Evolutionary conservation across 305 asterid genomes (phyloP), one percentile per base, ranked within the genome.

Genomic region (Fraxinus angustifolia): DNA sequence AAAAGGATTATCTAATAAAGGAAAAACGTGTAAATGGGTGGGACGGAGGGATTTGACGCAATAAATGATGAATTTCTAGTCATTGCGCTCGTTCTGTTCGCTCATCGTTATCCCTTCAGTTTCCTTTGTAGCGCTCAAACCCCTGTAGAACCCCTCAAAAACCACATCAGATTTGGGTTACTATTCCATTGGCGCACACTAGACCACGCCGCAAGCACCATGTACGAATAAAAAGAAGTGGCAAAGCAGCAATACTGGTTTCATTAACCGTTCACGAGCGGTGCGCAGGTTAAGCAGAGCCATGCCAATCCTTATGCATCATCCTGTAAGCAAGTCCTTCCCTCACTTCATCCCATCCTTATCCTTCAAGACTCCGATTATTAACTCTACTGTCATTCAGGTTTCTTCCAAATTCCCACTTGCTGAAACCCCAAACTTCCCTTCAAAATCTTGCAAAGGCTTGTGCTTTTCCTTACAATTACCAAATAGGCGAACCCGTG

Each of bases 301-400:
- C 74, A 92, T 92, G 98, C 86, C 88, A 70, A 40, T 83, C 83
- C 84, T 82, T 70, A 81, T 85, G 72, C 88, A 85, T 84, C 88
- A 48, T 70, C 78, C 82, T 74, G 81, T 87, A 78, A 79, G 83
- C 75, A 79, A 80, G 79, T 86, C 84, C 10, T 79, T 86, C 60
- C 78, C 87, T 38, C 79, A 82, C 82, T 79, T 84, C 85, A 83
- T 79, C 68, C 85, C 91, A 36, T 82, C 81, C 78, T 34, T 75
- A 53, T 80, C 84, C 53, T 83, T 83, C 77, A 80, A 77, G 78
- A 79, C 40, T 73, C 68, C 81, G 35, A 11, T 72, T 38, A 36
- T 73, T 65, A 35, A 38, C 78, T 72, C 73, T 56, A 50, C 86
- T 11, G 34, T 83, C 73, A 53, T 82, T 78, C 80, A 38, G 78